Conservation (phyloP, 192 early-diverging fungal species). For the Gamsiella multidivaricata region DNA sequence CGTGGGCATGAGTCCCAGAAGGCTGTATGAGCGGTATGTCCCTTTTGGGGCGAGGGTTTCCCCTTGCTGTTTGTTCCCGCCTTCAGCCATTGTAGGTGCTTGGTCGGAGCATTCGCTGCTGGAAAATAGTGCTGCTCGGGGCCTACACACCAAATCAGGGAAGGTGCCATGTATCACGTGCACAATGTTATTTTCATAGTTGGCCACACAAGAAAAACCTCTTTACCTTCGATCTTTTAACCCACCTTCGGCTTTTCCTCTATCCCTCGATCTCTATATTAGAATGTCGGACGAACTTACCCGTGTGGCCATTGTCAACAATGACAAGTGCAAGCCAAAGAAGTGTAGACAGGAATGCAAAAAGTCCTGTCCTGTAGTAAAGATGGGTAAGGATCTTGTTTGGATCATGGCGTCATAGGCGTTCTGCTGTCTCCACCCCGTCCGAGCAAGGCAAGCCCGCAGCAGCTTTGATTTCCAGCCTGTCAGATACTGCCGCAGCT, state of each 20-base stretch:
- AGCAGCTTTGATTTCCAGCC: neutral
- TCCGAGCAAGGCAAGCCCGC: neutral
- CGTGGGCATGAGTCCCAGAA: too few relatives aligned
- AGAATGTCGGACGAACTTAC: slow-evolving; percentile 84
- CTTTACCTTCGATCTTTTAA: neutral
- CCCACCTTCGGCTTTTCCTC: neutral
- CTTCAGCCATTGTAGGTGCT: too few relatives aligned
- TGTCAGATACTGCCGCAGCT: neutral
- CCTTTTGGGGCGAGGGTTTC: too few relatives aligned
- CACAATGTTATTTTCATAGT: neutral
- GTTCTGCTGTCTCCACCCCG: too few relatives aligned
- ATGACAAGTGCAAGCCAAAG: slow-evolving; percentile 99
- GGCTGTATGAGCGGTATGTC: too few relatives aligned
- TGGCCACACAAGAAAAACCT: slow-evolving; percentile 7
- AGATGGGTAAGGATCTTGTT: slow-evolving; percentile 85
- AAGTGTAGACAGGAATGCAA: slow-evolving; percentile 99
- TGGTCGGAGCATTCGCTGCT: too few relatives aligned
- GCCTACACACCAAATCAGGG: too few relatives aligned
- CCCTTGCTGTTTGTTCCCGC: too few relatives aligned
- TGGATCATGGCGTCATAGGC: too few relatives aligned
- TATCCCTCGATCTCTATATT: neutral
- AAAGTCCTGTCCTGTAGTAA: slow-evolving; percentile 93
- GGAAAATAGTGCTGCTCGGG: too few relatives aligned
- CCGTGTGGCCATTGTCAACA: slow-evolving; percentile 92
- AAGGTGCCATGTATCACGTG: too few relatives aligned